phyloP scores from a whole-genome alignment of 805 yeast genomes.

The Sugiyamaella chiloensis region DNA sequence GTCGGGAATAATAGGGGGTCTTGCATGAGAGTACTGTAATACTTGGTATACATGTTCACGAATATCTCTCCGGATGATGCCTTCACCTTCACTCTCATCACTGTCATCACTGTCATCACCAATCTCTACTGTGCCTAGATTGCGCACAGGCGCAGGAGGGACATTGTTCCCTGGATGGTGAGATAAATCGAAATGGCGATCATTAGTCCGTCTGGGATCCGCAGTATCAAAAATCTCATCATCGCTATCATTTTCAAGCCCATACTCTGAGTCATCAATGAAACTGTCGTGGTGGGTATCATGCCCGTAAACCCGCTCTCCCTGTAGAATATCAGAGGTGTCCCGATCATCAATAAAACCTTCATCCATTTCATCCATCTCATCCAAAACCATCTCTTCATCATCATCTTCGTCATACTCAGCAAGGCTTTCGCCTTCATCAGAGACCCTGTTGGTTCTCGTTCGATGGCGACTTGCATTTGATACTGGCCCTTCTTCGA shows the following conservation, averaged over 20 bases:
- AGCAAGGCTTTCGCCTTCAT: slow-evolving; percentile 37
- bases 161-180: too few species aligned
- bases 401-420: slow-evolving; percentile 51
- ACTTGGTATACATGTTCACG: too few species aligned
- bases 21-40: neutral
- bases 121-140: slow-evolving; percentile 2
- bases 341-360: slow-evolving; percentile 51
- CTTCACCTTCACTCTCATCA: neutral
- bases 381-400: slow-evolving; percentile 49
- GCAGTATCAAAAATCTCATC: slow-evolving; percentile 28
- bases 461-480: slow-evolving; percentile 49
- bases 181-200: too few species aligned
- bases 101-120: slow-evolving; percentile 5
- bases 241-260: slow-evolving; percentile 37
- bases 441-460: slow-evolving; percentile 32
- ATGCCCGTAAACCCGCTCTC: neutral
- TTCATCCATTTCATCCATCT: slow-evolving; percentile 51
- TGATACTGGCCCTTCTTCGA: too few species aligned
- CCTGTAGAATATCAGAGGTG: slow-evolving; percentile 3
- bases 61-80: too few species aligned
- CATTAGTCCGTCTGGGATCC: neutral
- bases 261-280: slow-evolving; percentile 67
- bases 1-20: too few species aligned
- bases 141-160: neutral
- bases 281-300: slow-evolving; percentile 28